phyloP scores from a whole-genome alignment of 202 grass and related monocot species.

The Setaria viridis region DNA sequence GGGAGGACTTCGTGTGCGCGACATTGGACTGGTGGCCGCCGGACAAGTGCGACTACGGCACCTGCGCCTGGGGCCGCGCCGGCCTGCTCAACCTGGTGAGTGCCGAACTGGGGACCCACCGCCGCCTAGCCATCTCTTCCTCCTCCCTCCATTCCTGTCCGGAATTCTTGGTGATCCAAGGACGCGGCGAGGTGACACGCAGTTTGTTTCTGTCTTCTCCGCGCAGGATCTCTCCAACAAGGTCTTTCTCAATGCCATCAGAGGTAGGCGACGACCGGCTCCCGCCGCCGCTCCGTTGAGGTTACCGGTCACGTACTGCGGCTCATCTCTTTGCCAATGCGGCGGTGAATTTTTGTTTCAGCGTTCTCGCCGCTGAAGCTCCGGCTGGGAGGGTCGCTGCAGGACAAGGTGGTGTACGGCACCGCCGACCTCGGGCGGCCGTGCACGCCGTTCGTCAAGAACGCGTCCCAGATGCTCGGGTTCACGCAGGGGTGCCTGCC shows the following conservation, averaged over 20 bases:
- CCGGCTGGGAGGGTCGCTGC: conserved; percentile 75
- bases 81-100: conserved; percentile 77
- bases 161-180: background rate
- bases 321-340: background rate
- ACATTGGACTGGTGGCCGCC: conserved; percentile 93
- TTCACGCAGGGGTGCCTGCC: conserved; percentile 76
- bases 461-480: conserved; percentile 58
- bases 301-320: background rate
- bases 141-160: background rate
- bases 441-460: conserved; percentile 72
- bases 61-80: conserved; percentile 73
- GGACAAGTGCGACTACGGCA: conserved; percentile 92
- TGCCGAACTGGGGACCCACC: too few species aligned
- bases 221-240: conserved; percentile 79
- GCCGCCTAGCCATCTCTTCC: background rate
- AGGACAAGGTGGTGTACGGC: conserved; percentile 80
- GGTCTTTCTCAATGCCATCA: conserved; percentile 70
- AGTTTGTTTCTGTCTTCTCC: conserved; percentile 5
- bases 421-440: conserved; percentile 31
- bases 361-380: conserved; percentile 80
- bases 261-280: conserved; percentile 58
- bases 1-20: conserved; percentile 81
- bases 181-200: conserved; percentile 47
- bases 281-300: background rate
- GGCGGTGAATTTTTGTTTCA: conserved; percentile 29